phyloP scores from a whole-genome alignment of 768 basidiomycete species.

The Suillus cothurnatus region DNA sequence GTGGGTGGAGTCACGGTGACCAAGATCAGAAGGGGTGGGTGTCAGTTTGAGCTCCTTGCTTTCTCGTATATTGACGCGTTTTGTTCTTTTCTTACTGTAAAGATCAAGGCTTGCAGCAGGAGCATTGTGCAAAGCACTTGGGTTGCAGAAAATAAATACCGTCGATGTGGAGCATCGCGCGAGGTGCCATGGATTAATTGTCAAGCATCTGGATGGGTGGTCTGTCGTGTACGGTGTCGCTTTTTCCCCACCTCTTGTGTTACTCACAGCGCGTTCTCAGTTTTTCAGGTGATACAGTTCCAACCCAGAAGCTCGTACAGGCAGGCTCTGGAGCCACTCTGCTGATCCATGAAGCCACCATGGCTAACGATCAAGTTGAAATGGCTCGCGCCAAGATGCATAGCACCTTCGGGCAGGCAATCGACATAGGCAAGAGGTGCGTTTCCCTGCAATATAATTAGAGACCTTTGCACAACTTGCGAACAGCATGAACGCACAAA shows the following conservation, averaged over 20 bases:
- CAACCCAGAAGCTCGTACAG: conserved; percentile 64
- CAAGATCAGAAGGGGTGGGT: conserved; percentile 7
- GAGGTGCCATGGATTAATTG: conserved; percentile 68
- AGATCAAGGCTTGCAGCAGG: conserved; percentile 48
- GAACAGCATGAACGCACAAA: conserved; percentile 78
- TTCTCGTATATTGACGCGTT: background rate
- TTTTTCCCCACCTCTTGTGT: background rate
- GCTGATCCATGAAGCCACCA: conserved; percentile 92
- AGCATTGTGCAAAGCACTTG: conserved; percentile 54
- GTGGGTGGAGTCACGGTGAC: background rate
- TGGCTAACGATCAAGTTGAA: conserved; percentile 81
- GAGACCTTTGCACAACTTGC: background rate
- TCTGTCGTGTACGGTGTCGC: conserved; percentile 40
- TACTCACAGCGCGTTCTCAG: conserved; percentile 39
- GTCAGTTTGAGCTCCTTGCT: background rate
- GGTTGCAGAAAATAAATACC: conserved; percentile 60
- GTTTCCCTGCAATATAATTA: conserved; percentile 22
- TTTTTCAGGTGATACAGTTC: conserved; percentile 91
- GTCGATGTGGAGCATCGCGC: conserved; percentile 77
- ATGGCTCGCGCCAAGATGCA: conserved; percentile 80
- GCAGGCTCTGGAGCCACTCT: conserved; percentile 73
- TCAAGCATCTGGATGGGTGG: conserved; percentile 64
- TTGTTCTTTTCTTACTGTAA: background rate
- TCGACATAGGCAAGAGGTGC: conserved; percentile 72
- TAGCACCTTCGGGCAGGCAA: conserved; percentile 88